Evolutionary conservation across 257 asterid species (phyloP).

Genomic region (Mentha longifolia): DNA sequence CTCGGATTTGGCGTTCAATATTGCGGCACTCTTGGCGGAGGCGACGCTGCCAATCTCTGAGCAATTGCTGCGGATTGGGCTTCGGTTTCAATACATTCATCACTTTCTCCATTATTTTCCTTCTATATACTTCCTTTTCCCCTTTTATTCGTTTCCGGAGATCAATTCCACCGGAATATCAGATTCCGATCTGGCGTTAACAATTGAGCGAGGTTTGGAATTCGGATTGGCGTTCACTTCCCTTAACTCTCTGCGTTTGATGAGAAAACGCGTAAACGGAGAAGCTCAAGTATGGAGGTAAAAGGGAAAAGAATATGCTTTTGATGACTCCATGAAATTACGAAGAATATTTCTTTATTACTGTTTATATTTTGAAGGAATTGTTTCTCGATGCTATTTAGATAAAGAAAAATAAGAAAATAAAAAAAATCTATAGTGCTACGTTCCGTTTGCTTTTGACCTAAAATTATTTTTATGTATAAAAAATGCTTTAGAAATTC

Average conservation of each 20-base stretch:
- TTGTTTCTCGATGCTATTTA: too few relatives aligned
- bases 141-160: not conserved
- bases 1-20: slow-evolving; percentile 96
- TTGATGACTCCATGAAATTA: not conserved
- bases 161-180: slow-evolving; percentile 14
- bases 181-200: not conserved
- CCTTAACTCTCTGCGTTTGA: slow-evolving; percentile 11
- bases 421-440: too few relatives aligned
- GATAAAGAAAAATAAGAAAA: too few relatives aligned
- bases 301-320: not conserved
- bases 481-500: too few relatives aligned
- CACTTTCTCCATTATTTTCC: slow-evolving; percentile 69
- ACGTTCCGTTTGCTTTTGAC: too few relatives aligned
- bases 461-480: too few relatives aligned
- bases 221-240: slow-evolving; percentile 17
- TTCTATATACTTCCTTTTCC: not conserved
- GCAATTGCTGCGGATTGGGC: slow-evolving; percentile 82
- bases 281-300: slow-evolving; percentile 5
- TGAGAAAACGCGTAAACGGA: not conserved
- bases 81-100: slow-evolving; percentile 79
- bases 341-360: too few relatives aligned
- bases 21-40: slow-evolving; percentile 92
- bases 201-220: slow-evolving; percentile 15
- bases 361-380: too few relatives aligned
- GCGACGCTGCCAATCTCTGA: slow-evolving; percentile 97